These are phyloP conservation scores for Diaporthe ilicicola DNA, from an alignment of 2,329 filamentous ascomycete species.

Conservation along the genomic window DNA sequence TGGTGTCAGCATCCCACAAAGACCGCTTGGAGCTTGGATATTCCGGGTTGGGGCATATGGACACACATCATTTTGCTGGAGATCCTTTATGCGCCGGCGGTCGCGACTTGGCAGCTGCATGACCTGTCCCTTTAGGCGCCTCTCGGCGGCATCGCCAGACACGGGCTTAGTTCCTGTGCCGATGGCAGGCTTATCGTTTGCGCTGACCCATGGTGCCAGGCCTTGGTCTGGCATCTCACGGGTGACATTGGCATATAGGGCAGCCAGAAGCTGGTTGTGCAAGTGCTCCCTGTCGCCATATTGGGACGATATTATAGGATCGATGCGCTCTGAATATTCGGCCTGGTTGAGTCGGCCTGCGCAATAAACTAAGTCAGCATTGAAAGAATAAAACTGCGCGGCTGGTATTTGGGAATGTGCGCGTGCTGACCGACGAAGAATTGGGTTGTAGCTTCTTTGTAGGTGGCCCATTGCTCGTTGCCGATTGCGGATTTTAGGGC, in stretches of 20 bases:
- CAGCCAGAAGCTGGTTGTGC: slow-evolving; percentile 73
- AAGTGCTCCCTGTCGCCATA: slow-evolving; percentile 69
- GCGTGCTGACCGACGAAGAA: slow-evolving; percentile 66
- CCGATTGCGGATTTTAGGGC: slow-evolving; percentile 67
- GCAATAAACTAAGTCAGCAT: slow-evolving; percentile 35
- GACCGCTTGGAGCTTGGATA: background rate
- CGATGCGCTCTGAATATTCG: slow-evolving; percentile 67
- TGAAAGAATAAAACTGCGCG: background rate
- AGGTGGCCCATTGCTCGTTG: slow-evolving; percentile 68
- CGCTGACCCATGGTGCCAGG: slow-evolving; percentile 75
- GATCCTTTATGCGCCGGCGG: slow-evolving; percentile 72
- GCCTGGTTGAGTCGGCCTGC: slow-evolving; percentile 70
- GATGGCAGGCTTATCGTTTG: slow-evolving; percentile 71
- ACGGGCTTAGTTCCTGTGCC: slow-evolving; percentile 67
- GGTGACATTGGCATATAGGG: slow-evolving; percentile 74
- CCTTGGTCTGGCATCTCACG: slow-evolving; percentile 74
- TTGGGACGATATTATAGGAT: slow-evolving; percentile 65
- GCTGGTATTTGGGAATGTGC: background rate
- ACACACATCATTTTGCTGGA: slow-evolving; percentile 68
- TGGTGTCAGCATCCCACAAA: slow-evolving; percentile 12
- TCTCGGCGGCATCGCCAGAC: slow-evolving; percentile 71
- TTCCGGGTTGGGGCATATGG: background rate
- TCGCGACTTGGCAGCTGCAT: slow-evolving; percentile 76
- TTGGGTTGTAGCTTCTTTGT: slow-evolving; percentile 70
- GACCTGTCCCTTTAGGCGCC: slow-evolving; percentile 72